Base-by-base conservation (phyloP, 1,284 basidiomycete genomes). In the Pulveroboletus sp. region DNA sequence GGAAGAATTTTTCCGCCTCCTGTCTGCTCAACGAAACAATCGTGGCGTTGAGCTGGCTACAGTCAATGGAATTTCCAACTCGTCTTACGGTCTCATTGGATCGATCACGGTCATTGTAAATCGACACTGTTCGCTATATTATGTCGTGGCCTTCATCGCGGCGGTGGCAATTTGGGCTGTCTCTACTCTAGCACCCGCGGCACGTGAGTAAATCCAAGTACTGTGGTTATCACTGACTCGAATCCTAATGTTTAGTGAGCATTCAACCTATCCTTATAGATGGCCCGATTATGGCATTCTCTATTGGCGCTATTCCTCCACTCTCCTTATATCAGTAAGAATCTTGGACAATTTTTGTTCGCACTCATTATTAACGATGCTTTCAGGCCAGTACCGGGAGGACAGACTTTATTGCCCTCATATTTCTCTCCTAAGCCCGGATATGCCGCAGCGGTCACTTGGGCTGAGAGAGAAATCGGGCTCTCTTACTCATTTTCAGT, bases 1-100 rank as follows among this genome's bases (percentile, higher is more conserved):
- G 7, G 60, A 61, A 51, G 60, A 61, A 43, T 54, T 52, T 43
- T 61, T 61, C 45, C 60, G 52, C 15, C 48, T 62, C 7, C 60
- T 61, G 18, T 49, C 43, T 11, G 15, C 39, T 26, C 25, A 10
- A 26, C 54, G 5, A 43, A 39, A 59, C 22, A 31, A 15, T 49
- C 24, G 10, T 10, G 52, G 57, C 7, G 43, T 60, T 15, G 20
- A 49, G 10, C 24, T 62, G 17, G 29, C 11, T 18, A 18, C 33
- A 1, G 22, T 62, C 46, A 63, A 62, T 33, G 61, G 39, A 9
- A 62, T 62, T 46, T 62, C 60, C n/a, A 62, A 36, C 36, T 25
- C 52, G 15, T 62, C 60, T 3, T 52, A 52, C 3, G 25, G 49
- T 10, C 3, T 62, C 24, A 9, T 62, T 17, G 52, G 60, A 29